phyloP scores from a whole-genome alignment of 768 basidiomycete species.

The Omphalotus guepiniiformis region DNA sequence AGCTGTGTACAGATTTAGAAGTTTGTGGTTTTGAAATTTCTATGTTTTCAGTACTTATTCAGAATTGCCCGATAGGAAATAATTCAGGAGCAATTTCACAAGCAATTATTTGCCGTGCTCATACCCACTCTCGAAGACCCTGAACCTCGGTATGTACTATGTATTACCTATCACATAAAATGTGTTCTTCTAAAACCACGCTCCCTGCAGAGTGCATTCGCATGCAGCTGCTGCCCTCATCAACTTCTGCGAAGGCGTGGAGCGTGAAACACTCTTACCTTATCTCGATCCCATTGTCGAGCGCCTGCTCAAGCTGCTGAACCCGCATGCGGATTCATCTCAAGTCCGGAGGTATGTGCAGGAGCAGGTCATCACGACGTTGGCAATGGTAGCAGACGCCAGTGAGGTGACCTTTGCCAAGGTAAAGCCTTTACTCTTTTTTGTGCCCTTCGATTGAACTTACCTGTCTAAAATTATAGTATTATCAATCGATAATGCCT shows the following conservation, averaged over 20 bases:
- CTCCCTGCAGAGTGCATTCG: constrained; percentile 63
- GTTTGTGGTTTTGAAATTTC: constrained; percentile 31
- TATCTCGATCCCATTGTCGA: constrained; percentile 81
- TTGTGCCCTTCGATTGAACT: background rate
- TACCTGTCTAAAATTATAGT: constrained; percentile 31
- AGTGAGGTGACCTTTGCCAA: constrained; percentile 76
- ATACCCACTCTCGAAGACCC: constrained; percentile 73
- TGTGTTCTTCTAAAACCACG: background rate
- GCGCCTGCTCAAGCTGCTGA: constrained; percentile 61
- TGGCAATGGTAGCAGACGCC: constrained; percentile 87
- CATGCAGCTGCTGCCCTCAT: constrained; percentile 87
- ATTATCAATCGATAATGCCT: constrained; percentile 79
- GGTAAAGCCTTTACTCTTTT: constrained; percentile 27
- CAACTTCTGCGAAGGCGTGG: constrained; percentile 89
- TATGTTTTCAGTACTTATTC: no score
- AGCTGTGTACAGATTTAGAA: constrained; percentile 86
- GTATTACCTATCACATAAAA: background rate
- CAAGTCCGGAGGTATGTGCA: constrained; percentile 63
- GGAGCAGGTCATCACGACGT: constrained; percentile 82
- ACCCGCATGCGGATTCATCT: constrained; percentile 44
- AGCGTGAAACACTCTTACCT: constrained; percentile 63
- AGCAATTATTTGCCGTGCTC: constrained; percentile 63
- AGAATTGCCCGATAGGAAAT: constrained; percentile 52
- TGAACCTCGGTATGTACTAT: constrained; percentile 61
- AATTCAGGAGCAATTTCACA: constrained; percentile 69